Percentiles rank a stretch among this genome's conserved stretches.
phyloP scores from a whole-genome alignment of 306 rosid species.

The Benincasa hispida region DNA sequence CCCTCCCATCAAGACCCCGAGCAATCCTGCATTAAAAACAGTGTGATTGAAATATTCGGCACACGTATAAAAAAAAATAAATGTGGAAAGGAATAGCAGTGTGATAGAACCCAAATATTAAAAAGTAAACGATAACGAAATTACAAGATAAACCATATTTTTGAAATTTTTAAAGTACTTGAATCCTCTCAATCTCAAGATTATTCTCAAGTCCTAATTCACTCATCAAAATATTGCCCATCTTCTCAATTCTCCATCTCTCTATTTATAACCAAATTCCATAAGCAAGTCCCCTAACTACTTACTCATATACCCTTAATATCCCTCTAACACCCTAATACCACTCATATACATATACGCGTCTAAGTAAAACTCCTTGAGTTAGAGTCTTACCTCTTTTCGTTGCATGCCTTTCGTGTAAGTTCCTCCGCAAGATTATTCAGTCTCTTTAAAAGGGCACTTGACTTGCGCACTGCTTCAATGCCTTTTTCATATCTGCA shows the following conservation, averaged over 20 bases:
- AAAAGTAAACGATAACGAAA: no score
- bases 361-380: background rate
- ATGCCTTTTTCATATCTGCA: conserved; percentile 40
- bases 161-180: background rate
- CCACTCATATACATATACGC: no score
- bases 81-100: background rate
- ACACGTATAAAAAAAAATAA: background rate
- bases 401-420: conserved; percentile 31
- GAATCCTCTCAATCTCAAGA: no score
- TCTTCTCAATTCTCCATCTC: no score
- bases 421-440: conserved; percentile 61
- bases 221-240: no score
- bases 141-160: no score
- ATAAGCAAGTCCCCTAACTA: no score
- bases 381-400: conserved; percentile 44
- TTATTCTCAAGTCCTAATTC: no score
- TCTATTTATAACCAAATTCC: no score
- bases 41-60: background rate
- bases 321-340: no score
- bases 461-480: conserved; percentile 38
- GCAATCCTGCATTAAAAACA: conserved; percentile 35
- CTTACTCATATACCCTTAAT: no score
- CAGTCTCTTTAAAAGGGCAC: conserved; percentile 57
- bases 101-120: background rate
- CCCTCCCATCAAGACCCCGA: conserved; percentile 26